Evolutionary conservation across 345 rosid species (phyloP).

Genomic region (Barbarea vulgaris): DNA sequence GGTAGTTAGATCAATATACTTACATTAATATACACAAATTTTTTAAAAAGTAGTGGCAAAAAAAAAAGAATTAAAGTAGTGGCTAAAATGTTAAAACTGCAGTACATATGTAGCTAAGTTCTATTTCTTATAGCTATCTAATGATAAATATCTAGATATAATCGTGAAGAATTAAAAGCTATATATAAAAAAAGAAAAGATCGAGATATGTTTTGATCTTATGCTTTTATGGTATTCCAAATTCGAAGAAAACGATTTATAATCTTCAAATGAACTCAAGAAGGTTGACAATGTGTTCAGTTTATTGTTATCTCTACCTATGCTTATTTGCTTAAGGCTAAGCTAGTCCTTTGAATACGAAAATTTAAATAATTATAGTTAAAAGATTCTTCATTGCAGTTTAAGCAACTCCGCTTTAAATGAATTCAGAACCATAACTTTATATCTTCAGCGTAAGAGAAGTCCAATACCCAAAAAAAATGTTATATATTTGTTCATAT

Average conservation of each 20-base stretch:
- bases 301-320: not conserved
- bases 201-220: not conserved
- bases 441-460: not conserved
- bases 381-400: conserved; percentile 27
- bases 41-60: too few relatives aligned
- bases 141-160: not conserved
- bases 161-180: not conserved
- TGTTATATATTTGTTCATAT: not conserved
- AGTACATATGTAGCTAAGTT: not conserved
- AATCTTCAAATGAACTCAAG: conserved; percentile 29
- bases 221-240: conserved; percentile 15
- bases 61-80: not conserved
- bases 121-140: not conserved
- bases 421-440: not conserved
- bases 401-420: conserved; percentile 32
- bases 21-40: not conserved
- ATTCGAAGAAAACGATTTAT: conserved; percentile 10
- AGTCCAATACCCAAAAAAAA: not conserved
- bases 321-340: conserved; percentile 17
- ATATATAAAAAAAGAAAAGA: not conserved
- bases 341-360: conserved; percentile 9
- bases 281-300: conserved; percentile 27
- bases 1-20: conserved; percentile 9
- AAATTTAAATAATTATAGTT: not conserved
- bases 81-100: not conserved